phyloP scores from a whole-genome alignment of 768 basidiomycete species.

The Agaricus blazei region DNA sequence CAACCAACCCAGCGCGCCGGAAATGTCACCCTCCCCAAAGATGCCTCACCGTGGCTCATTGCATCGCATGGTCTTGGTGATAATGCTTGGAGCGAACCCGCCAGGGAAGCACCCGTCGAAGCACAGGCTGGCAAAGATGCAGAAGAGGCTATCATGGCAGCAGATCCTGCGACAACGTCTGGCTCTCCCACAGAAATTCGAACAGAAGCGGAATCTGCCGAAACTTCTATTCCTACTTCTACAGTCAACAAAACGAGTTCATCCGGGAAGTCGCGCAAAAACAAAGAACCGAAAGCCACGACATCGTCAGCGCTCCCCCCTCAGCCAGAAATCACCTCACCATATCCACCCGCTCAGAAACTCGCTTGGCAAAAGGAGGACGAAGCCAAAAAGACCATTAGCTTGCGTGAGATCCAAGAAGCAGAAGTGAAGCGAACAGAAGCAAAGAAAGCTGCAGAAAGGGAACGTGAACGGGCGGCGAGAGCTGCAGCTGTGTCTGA shows the following conservation, averaged over 20 bases:
- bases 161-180: conserved; percentile 12
- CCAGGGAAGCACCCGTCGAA: neutral
- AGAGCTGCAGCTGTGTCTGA: conserved; percentile 35
- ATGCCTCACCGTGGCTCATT: conserved; percentile 53
- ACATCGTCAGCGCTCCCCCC: conserved; percentile 3
- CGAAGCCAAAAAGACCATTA: conserved; percentile 62
- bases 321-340: conserved; percentile 10
- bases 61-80: conserved; percentile 41
- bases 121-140: neutral
- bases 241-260: conserved; percentile 1
- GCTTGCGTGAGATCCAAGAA: conserved; percentile 93
- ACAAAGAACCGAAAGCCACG: conserved; percentile 5
- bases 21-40: conserved; percentile 23
- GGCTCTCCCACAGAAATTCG: conserved; percentile 9
- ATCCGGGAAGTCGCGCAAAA: conserved; percentile 7
- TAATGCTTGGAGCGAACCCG: conserved; percentile 39
- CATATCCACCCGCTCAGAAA: conserved; percentile 30
- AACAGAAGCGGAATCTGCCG: conserved; percentile 5
- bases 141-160: conserved; percentile 10
- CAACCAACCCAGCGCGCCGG: conserved; percentile 20
- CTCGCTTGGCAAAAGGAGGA: conserved; percentile 68
- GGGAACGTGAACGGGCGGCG: conserved; percentile 60
- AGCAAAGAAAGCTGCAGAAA: conserved; percentile 67
- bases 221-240: conserved; percentile 7
- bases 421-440: conserved; percentile 81